These are phyloP conservation scores for Articulospora tetracladia DNA, from an alignment of 495 filamentous ascomycete species.

Conservation along the genomic window DNA sequence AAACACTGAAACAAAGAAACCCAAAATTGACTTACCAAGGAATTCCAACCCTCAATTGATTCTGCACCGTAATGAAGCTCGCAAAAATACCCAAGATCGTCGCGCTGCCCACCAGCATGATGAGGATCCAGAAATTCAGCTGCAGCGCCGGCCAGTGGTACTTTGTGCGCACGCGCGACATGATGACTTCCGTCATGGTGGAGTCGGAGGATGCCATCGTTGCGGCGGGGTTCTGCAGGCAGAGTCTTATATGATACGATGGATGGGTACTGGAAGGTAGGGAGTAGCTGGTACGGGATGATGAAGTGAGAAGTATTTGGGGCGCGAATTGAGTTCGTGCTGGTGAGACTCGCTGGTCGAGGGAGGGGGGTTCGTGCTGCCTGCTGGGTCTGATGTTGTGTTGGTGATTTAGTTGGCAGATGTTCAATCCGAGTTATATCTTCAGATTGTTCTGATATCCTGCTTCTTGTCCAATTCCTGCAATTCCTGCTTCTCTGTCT, in stretches of 20 bases:
- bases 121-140: constrained; percentile 87
- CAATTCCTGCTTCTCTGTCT: not conserved
- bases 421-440: not conserved
- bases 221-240: not conserved
- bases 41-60: constrained; percentile 60
- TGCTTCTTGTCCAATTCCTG: not conserved
- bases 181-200: constrained; percentile 18
- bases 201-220: constrained; percentile 22
- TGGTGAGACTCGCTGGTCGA: not conserved
- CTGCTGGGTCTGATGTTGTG: not conserved
- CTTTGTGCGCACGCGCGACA: constrained; percentile 19
- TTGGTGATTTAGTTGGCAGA: not conserved
- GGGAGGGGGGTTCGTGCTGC: not conserved
- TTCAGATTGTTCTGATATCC: not conserved
- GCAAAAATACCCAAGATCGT: constrained; percentile 84
- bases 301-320: not conserved
- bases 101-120: constrained; percentile 75
- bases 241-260: not conserved
- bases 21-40: constrained; percentile 68
- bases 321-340: not conserved
- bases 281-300: not conserved
- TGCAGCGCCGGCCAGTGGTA: constrained; percentile 95
- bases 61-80: constrained; percentile 77
- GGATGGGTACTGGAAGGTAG: not conserved
- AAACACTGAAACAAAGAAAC: not conserved